Base-by-base conservation (phyloP, 768 basidiomycete genomes). In the Mycena maculata region DNA sequence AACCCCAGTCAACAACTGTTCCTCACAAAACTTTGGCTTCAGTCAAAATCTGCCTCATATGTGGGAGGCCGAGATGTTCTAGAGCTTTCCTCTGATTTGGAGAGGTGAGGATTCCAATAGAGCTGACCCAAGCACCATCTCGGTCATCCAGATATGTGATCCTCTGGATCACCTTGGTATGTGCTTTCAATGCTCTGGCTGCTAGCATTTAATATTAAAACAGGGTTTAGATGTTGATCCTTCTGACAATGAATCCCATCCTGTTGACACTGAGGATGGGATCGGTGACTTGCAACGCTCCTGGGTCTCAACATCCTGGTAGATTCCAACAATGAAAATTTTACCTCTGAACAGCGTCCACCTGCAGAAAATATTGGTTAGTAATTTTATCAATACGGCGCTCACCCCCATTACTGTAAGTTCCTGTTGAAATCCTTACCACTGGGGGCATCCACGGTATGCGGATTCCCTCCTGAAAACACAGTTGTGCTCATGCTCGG, bases 51-150 rank as follows among this genome's bases (percentile, higher is more conserved):
- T 27, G 39, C 30, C 5, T 20, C 30, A 20, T 20, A 20, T 2
- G 41, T 44, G 20, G 42, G 42, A n/a, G 42, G n/a, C 20, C 56
- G 28, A 6, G 59, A 60, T 2, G 28, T 53, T 10, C 2, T 61
- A 8, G 49, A 61, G n/a, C 25, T 61, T 13, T 20, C 31, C 10
- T 48, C 58, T 3, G 47, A 60, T 28, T 60, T 47, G 58, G 48
- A 52, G 6, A n/a, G 60, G 16, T 39, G 41, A 57, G 25, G 53
- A 54, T 39, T 33, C 53, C n/a, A 33, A 54, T 33, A 30, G 53
- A 22, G 23, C 53, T 54, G 5, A 23, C 15, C 23, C 33, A 23
- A 25, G 5, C 33, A 25, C 10, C 22, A 10, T 22, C 33, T 54
- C 53, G 53, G 15, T 54, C 36, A 2, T 54, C 53, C 13, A 38